These are phyloP conservation scores for Chaetomiaceae sp. DNA, from an alignment of 2,329 filamentous ascomycete genomes.

Conservation along the genomic window DNA sequence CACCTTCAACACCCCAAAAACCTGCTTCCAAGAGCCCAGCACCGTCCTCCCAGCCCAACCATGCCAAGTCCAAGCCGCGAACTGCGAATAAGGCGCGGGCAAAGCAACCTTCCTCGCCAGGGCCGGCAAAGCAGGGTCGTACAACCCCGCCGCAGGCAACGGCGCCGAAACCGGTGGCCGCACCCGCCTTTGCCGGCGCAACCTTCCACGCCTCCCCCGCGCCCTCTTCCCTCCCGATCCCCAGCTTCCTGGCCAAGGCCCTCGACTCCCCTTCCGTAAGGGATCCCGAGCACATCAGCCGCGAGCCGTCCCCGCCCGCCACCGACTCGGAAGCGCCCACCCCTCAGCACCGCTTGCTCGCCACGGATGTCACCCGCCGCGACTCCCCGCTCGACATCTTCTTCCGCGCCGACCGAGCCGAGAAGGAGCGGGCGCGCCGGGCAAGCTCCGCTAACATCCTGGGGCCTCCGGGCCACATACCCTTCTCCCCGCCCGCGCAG, in stretches of 20 bases:
- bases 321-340: constrained; percentile 47
- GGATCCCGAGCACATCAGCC: constrained; percentile 35
- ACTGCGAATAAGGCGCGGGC: constrained; percentile 25
- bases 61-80: constrained; percentile 30
- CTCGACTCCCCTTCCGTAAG: constrained; percentile 54
- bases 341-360: constrained; percentile 33
- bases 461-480: constrained; percentile 32
- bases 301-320: constrained; percentile 46
- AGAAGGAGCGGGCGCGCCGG: constrained; percentile 57
- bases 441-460: constrained; percentile 44
- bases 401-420: constrained; percentile 79
- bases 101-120: constrained; percentile 37
- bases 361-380: constrained; percentile 33
- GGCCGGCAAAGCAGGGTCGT: constrained; percentile 34
- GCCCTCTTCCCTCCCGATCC: constrained; percentile 81
- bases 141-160: constrained; percentile 41
- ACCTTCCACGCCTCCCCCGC: constrained; percentile 95
- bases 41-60: constrained; percentile 27
- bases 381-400: constrained; percentile 84
- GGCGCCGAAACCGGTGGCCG: constrained; percentile 39
- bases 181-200: constrained; percentile 76
- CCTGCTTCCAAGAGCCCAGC: constrained; percentile 32
- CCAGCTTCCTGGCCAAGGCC: constrained; percentile 75
- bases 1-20: constrained; percentile 44
- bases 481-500: constrained; percentile 47